phyloP scores from a whole-genome alignment of 164 flowering plant species.

The Tinospora cordifolia region DNA sequence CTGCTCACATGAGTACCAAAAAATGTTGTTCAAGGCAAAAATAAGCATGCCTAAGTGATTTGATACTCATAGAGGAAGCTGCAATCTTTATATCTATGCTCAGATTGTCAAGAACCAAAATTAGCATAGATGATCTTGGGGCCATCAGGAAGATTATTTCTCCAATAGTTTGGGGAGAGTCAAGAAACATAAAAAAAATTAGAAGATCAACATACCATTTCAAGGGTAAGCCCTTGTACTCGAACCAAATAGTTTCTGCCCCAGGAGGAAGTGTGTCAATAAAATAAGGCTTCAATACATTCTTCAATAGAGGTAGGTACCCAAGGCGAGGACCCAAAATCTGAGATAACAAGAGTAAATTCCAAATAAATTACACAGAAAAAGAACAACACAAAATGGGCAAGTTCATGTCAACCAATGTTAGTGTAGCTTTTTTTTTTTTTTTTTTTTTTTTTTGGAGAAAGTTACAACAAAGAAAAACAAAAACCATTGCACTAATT shows the following conservation, averaged over 20 bases:
- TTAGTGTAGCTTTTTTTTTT: too few species aligned
- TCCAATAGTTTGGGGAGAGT: not conserved
- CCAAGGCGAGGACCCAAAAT: constrained; percentile 84
- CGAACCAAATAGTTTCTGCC: constrained; percentile 85
- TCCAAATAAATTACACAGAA: constrained; percentile 5
- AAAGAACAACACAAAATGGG: constrained; percentile 1
- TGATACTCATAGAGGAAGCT: too few species aligned
- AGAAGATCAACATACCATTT: constrained; percentile 54
- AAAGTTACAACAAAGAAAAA: too few species aligned
- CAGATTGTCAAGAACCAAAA: too few species aligned
- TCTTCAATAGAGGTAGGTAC: constrained; percentile 64
- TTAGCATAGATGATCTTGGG: too few species aligned
- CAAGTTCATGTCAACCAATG: too few species aligned
- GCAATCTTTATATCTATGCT: too few species aligned
- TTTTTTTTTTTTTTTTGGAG: too few species aligned
- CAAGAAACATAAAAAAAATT: constrained; percentile 1
- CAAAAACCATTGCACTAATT: too few species aligned
- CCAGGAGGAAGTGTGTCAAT: constrained; percentile 86
- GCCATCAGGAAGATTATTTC: not conserved
- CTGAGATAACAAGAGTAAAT: constrained; percentile 28
- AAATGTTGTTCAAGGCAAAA: too few species aligned
- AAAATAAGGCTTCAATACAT: constrained; percentile 72
- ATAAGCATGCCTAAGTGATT: too few species aligned
- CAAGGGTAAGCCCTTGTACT: constrained; percentile 85
- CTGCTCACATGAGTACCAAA: too few species aligned